A percentile compares a stretch with the other conserved stretches of the same genome.
Conservation (phyloP, 1,139 yeast genomes). For the Yamadazyma mexicana region DNA sequence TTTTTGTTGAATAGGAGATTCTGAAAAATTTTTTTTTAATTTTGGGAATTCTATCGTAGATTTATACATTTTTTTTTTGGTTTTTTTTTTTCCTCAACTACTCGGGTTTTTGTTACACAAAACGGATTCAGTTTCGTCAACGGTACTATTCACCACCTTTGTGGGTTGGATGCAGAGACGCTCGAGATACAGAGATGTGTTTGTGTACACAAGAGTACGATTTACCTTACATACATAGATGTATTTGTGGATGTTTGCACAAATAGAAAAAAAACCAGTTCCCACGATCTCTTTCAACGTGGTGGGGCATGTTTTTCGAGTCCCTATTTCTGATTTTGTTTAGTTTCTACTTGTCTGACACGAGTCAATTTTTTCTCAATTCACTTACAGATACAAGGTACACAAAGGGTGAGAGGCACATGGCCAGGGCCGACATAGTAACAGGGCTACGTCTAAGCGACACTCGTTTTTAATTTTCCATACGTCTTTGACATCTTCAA, state of each 20-base stretch:
- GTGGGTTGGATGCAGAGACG: not conserved
- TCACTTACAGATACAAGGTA: no score
- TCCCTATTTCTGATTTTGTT: no score
- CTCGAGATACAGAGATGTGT: no score
- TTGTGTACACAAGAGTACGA: no score
- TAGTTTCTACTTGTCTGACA: not conserved
- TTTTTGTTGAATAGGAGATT: not conserved
- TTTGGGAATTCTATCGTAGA: slow-evolving; percentile 7
- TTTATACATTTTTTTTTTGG: slow-evolving; percentile 8
- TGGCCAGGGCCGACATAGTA: no score
- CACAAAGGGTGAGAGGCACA: no score
- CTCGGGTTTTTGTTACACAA: slow-evolving; percentile 8
- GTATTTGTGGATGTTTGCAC: no score
- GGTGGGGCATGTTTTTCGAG: not conserved
- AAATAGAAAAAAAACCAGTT: no score
- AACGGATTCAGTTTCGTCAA: not conserved
- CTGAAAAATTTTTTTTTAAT: slow-evolving; percentile 11
- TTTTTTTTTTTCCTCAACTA: slow-evolving; percentile 1
- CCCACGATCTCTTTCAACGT: not conserved
- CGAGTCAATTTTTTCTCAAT: slow-evolving; percentile 1
- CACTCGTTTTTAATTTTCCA: not conserved
- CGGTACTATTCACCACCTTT: not conserved
- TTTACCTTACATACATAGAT: no score
- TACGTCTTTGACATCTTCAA: not conserved
- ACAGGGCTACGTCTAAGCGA: no score